These are phyloP conservation scores for Diaporthe ilicicola DNA, from an alignment of 2,329 filamentous ascomycete species.

Conservation along the genomic window DNA sequence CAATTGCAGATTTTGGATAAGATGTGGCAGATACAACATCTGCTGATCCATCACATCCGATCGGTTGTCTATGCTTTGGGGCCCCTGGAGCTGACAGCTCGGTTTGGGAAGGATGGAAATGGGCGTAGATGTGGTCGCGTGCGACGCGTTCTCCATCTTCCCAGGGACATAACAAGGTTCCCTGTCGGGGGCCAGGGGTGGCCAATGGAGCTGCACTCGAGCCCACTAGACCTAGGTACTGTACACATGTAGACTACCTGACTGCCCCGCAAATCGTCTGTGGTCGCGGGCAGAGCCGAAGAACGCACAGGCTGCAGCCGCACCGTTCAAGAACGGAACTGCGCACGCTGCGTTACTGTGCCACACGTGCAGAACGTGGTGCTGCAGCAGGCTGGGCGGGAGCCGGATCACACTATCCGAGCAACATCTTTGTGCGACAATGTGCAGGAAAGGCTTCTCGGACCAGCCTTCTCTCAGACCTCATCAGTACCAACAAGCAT, in stretches of 20 bases:
- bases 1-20: not conserved
- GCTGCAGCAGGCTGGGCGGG: too few species aligned
- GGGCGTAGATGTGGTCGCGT: not conserved
- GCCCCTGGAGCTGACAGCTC: constrained; percentile 7
- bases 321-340: not conserved
- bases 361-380: too few species aligned
- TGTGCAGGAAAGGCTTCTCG: too few species aligned
- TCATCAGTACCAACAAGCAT: too few species aligned
- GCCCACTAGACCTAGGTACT: too few species aligned
- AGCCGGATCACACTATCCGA: too few species aligned
- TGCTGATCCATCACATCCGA: not conserved
- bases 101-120: not conserved
- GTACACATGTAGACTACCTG: too few species aligned
- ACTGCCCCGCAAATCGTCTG: not conserved
- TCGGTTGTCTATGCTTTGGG: not conserved
- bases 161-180: constrained; percentile 5
- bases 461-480: too few species aligned
- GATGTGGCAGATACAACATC: not conserved
- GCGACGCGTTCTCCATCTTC: not conserved
- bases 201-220: not conserved
- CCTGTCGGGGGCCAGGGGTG: constrained; percentile 7
- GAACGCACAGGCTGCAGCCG: constrained; percentile 10
- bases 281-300: constrained; percentile 9
- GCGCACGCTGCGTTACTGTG: too few species aligned
- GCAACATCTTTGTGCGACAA: not conserved